Conservation (phyloP, 2,329 filamentous ascomycete species). For the Trichoderma guizhouense region DNA sequence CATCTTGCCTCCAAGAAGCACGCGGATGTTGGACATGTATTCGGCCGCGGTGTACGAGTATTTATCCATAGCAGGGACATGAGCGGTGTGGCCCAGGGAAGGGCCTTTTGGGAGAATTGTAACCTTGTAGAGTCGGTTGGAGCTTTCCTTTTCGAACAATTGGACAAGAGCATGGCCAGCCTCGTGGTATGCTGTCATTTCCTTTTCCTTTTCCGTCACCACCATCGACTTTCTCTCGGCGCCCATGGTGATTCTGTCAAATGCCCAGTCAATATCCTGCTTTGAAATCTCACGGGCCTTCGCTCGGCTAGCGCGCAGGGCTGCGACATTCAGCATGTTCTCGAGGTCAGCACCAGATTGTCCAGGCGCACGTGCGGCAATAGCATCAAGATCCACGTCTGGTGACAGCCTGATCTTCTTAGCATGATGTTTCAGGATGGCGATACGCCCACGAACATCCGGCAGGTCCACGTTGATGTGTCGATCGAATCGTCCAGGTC, state of each 20-base stretch:
- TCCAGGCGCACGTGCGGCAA: constrained; percentile 84
- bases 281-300: constrained; percentile 73
- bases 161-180: constrained; percentile 91
- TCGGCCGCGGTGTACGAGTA: constrained; percentile 85
- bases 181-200: constrained; percentile 94
- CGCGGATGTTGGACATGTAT: constrained; percentile 75
- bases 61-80: constrained; percentile 87
- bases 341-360: constrained; percentile 95
- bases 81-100: constrained; percentile 81
- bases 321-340: constrained; percentile 95
- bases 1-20: constrained; percentile 80
- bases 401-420: constrained; percentile 79
- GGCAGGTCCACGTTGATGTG: constrained; percentile 86
- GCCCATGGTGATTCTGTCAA: constrained; percentile 97
- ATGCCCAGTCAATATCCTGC: constrained; percentile 91
- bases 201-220: constrained; percentile 89
- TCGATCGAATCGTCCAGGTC: constrained; percentile 92
- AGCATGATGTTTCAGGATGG: constrained; percentile 90
- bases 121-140: constrained; percentile 87
- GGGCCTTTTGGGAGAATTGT: constrained; percentile 91
- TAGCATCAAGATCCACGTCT: constrained; percentile 77
- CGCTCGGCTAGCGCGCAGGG: constrained; percentile 86
- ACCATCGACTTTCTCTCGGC: constrained; percentile 87
- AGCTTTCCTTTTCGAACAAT: constrained; percentile 69
- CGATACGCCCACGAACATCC: constrained; percentile 87